These are phyloP conservation scores for Stagonosporopsis cucurbitacearum DNA, from an alignment of 2,329 filamentous ascomycete genomes.

Conservation along the genomic window DNA sequence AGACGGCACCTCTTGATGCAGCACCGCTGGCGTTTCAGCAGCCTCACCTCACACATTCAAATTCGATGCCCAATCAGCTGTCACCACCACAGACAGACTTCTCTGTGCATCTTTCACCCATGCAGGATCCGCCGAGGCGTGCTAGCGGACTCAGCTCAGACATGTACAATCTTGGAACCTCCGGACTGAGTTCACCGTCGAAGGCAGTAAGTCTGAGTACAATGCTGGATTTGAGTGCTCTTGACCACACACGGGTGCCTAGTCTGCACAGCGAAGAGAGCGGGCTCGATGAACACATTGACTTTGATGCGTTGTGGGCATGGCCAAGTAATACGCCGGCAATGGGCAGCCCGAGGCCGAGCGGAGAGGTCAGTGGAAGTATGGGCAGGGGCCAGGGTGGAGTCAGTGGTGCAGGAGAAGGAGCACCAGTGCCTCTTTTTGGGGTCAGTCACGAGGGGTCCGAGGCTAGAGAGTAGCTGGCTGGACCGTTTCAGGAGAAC, in stretches of 20 bases:
- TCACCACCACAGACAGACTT: constrained; percentile 27
- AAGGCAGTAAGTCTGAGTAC: constrained; percentile 41
- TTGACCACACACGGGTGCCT: constrained; percentile 43
- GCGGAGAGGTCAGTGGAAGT: constrained; percentile 13
- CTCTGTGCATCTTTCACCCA: constrained; percentile 40
- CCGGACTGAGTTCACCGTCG: constrained; percentile 17
- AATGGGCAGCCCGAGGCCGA: constrained; percentile 35
- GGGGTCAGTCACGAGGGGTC: constrained; percentile 29
- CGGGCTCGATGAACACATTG: constrained; percentile 49
- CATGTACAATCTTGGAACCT: neutral
- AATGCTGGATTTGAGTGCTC: constrained; percentile 47
- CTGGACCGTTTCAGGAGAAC: neutral
- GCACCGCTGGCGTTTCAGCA: constrained; percentile 10
- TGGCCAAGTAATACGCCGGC: constrained; percentile 49
- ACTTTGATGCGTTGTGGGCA: constrained; percentile 52
- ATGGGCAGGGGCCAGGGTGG: constrained; percentile 37
- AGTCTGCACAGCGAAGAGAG: constrained; percentile 44
- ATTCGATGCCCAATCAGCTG: constrained; percentile 8
- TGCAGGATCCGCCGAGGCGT: constrained; percentile 36
- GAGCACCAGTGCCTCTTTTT: constrained; percentile 44
- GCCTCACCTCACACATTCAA: constrained; percentile 8
- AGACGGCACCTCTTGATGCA: constrained; percentile 36
- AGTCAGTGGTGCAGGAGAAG: constrained; percentile 15
- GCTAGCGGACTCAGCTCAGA: constrained; percentile 4
- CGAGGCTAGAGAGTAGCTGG: constrained; percentile 5